These are phyloP conservation scores for grape (Vitis vinifera) DNA, from an alignment of 164 flowering plant species.

Conservation along the genomic window DNA sequence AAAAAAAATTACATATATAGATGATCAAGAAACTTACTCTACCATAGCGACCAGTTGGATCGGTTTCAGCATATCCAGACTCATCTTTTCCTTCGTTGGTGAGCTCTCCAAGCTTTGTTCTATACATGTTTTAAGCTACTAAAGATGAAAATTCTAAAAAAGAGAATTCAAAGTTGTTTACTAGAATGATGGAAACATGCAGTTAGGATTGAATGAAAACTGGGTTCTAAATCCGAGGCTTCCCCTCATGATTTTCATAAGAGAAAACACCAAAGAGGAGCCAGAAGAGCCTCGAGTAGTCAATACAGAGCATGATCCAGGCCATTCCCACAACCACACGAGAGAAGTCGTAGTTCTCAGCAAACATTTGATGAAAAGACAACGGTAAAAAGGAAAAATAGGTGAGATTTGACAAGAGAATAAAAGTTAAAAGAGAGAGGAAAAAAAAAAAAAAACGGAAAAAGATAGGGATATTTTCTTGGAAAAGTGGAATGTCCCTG, in stretches of 20 bases:
- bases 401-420: background rate
- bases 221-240: slow-evolving; percentile 46
- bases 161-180: too few relatives aligned
- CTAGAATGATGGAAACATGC: too few relatives aligned
- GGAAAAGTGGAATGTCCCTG: background rate
- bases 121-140: slow-evolving; percentile 9
- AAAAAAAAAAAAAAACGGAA: background rate
- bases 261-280: slow-evolving; percentile 58
- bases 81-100: slow-evolving; percentile 18
- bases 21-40: slow-evolving; percentile 26
- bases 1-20: background rate
- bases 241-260: slow-evolving; percentile 71
- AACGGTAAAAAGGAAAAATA: background rate
- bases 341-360: slow-evolving; percentile 36
- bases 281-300: slow-evolving; percentile 75
- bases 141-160: background rate
- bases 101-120: slow-evolving; percentile 4
- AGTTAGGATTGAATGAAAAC: background rate
- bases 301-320: slow-evolving; percentile 61
- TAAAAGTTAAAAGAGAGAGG: background rate
- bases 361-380: slow-evolving; percentile 29
- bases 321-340: slow-evolving; percentile 45
- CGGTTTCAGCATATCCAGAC: slow-evolving; percentile 37
- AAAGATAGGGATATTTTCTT: background rate
- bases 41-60: slow-evolving; percentile 42